These are phyloP conservation scores for Picea glauca DNA, from an alignment of 75 land plant genomes.

Conservation along the genomic window DNA sequence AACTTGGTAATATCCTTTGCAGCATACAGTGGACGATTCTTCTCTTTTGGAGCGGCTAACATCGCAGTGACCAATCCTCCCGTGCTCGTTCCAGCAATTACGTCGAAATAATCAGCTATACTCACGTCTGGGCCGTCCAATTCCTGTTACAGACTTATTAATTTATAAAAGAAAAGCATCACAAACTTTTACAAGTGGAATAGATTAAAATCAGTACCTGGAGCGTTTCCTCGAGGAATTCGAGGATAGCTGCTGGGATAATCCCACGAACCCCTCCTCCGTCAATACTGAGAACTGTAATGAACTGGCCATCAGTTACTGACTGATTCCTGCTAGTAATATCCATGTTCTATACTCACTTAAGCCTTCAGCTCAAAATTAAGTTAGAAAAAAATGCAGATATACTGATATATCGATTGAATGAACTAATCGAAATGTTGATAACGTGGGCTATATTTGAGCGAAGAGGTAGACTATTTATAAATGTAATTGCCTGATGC, in stretches of 20 bases:
- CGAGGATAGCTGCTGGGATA: not conserved
- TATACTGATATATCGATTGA: too few relatives aligned
- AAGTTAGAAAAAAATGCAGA: too few relatives aligned
- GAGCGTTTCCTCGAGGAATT: not conserved
- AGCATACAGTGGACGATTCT: conserved; percentile 37
- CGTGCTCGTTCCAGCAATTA: conserved; percentile 45
- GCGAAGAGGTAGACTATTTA: too few relatives aligned
- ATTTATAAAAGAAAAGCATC: too few relatives aligned
- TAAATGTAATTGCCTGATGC: too few relatives aligned
- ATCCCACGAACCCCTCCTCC: not conserved
- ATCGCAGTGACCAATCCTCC: conserved; percentile 46
- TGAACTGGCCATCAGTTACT: not conserved
- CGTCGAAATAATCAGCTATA: conserved; percentile 45
- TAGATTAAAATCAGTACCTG: not conserved
- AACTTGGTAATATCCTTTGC: conserved; percentile 32
- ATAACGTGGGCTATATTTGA: too few relatives aligned
- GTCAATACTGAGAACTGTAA: not conserved
- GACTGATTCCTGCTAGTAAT: too few relatives aligned
- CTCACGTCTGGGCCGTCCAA: conserved; percentile 52
- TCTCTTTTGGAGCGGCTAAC: conserved; percentile 39
- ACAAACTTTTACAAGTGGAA: too few relatives aligned
- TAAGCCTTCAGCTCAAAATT: too few relatives aligned
- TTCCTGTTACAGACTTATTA: conserved; percentile 18
- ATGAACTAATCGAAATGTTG: too few relatives aligned
- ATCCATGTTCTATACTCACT: too few relatives aligned